Conservation (phyloP, 805 yeast genomes). For the Phaffomyces antillensis region DNA sequence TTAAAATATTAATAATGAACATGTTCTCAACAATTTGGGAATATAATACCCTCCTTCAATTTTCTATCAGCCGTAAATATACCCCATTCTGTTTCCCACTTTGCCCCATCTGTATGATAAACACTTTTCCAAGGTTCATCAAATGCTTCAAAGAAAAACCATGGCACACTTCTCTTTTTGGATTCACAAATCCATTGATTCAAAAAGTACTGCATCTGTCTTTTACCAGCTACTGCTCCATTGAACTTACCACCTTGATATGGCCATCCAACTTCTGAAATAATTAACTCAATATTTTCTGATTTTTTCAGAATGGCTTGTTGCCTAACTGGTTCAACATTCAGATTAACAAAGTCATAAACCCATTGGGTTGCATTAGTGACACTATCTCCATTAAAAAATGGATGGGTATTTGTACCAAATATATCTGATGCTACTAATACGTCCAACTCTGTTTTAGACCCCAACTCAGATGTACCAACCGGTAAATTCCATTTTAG, state of each 20-base stretch:
- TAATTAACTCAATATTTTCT: conserved; percentile 24
- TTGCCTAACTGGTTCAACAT: conserved; percentile 32
- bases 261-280: conserved; percentile 74
- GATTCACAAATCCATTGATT: conserved; percentile 45
- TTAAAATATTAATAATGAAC: neutral
- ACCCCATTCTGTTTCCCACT: conserved; percentile 74
- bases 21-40: conserved; percentile 28
- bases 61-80: conserved; percentile 43
- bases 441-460: conserved; percentile 33
- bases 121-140: conserved; percentile 66
- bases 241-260: conserved; percentile 46
- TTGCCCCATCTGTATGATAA: conserved; percentile 38
- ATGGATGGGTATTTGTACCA: conserved; percentile 64
- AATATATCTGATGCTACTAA: conserved; percentile 43
- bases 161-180: conserved; percentile 27
- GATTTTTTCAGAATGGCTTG: conserved; percentile 13
- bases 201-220: conserved; percentile 40
- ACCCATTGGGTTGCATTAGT: conserved; percentile 47
- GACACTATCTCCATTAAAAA: conserved; percentile 51
- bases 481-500: conserved; percentile 39
- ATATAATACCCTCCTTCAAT: conserved; percentile 33
- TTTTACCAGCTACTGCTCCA: conserved; percentile 39
- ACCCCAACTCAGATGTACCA: conserved; percentile 58
- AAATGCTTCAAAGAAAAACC: conserved; percentile 64
- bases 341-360: conserved; percentile 36